These are phyloP conservation scores for Mucor irregularis DNA, from an alignment of 371 early-diverging fungal species.

Conservation along the genomic window DNA sequence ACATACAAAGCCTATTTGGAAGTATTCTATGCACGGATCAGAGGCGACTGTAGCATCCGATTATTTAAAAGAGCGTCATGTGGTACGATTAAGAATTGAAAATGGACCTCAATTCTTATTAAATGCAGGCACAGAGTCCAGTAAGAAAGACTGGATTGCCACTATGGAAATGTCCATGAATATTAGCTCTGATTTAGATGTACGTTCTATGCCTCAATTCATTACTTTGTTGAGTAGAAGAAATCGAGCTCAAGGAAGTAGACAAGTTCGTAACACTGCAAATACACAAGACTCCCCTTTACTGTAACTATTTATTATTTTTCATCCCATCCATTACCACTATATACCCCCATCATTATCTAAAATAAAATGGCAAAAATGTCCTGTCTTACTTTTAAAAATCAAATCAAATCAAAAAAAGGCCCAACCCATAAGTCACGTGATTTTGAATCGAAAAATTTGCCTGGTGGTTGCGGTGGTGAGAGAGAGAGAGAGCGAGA, in stretches of 20 bases:
- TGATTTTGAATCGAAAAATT: no score
- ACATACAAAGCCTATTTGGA: constrained; percentile 28
- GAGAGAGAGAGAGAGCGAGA: no score
- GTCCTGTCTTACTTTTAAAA: no score
- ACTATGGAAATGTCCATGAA: constrained; percentile 41
- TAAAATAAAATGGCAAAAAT: no score
- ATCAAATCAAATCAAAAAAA: no score
- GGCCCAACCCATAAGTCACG: no score
- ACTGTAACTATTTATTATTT: no score
- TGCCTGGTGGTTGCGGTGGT: no score
- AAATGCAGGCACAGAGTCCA: constrained; percentile 19
- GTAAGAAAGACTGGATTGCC: constrained; percentile 36
- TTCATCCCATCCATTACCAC: no score
- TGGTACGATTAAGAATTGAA: constrained; percentile 32
- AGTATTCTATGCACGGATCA: constrained; percentile 39
- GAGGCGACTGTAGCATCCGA: constrained; percentile 39
- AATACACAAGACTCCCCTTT: not conserved
- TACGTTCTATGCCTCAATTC: constrained; percentile 44
- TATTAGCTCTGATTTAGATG: constrained; percentile 42
- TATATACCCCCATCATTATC: no score
- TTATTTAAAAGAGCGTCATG: constrained; percentile 41
- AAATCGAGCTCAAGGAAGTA: constrained; percentile 3
- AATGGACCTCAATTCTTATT: constrained; percentile 45
- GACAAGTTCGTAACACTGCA: not conserved
- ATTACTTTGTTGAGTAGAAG: constrained; percentile 28